Conservation (phyloP, 2,329 filamentous ascomycete genomes). For the Fusarium papillatum region DNA sequence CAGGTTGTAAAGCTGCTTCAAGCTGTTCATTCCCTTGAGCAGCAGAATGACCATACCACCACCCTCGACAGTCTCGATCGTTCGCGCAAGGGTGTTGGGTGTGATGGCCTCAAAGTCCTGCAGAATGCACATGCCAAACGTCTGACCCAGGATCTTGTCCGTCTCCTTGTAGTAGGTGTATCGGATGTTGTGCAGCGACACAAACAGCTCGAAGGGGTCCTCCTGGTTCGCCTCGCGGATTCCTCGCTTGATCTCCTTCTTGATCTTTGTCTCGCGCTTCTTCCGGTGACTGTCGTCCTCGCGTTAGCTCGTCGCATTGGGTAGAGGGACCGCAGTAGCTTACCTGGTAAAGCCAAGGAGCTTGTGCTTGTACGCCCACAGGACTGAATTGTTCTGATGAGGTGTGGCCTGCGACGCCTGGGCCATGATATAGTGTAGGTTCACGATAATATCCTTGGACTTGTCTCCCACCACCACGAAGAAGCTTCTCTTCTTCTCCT, state of each 20-base stretch:
- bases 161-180: constrained; percentile 99
- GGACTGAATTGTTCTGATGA: constrained; percentile 90
- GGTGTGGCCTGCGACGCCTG: constrained; percentile 75
- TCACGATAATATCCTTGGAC: constrained; percentile 96
- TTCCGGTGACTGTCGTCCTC: constrained; percentile 81
- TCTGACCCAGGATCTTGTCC: constrained; percentile 98
- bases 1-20: constrained; percentile 97
- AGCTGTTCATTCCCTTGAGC: constrained; percentile 94
- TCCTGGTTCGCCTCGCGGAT: constrained; percentile 92
- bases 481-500: constrained; percentile 98
- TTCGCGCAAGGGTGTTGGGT: constrained; percentile 94
- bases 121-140: constrained; percentile 97
- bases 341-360: constrained; percentile 90
- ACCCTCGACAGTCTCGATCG: constrained; percentile 97
- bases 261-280: constrained; percentile 98
- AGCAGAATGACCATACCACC: constrained; percentile 92
- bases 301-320: constrained; percentile 32
- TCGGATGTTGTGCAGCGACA: constrained; percentile 95
- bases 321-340: constrained; percentile 8
- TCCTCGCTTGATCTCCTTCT: constrained; percentile 96
- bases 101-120: constrained; percentile 99
- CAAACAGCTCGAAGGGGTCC: constrained; percentile 97
- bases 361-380: constrained; percentile 99
- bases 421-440: constrained; percentile 93
- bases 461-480: constrained; percentile 95